phyloP scores from a whole-genome alignment of 305 asterid species.

The Fraxinus platypoda region DNA sequence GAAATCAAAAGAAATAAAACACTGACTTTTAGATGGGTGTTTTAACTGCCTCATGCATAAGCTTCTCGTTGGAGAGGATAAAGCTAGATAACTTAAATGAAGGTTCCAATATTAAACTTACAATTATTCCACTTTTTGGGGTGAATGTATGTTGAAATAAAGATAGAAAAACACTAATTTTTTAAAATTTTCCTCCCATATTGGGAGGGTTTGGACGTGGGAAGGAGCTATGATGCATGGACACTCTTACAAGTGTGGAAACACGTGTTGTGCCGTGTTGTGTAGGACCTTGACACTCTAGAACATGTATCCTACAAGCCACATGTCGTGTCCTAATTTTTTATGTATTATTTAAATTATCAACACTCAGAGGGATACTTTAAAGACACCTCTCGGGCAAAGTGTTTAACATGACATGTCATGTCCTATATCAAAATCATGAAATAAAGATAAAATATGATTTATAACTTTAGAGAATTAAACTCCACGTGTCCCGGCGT shows the following conservation, averaged over 20 bases:
- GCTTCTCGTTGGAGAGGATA: constrained; percentile 15
- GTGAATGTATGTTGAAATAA: not conserved
- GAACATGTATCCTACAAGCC: not conserved
- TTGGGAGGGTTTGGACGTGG: not conserved
- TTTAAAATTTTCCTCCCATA: not conserved
- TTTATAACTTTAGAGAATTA: not conserved
- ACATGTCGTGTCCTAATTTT: not conserved
- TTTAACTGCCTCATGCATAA: not conserved
- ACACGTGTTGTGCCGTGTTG: not conserved
- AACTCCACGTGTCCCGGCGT: not conserved
- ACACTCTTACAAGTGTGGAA: not conserved
- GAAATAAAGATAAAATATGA: not conserved
- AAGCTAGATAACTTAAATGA: not conserved
- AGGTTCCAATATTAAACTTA: not conserved
- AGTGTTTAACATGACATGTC: not conserved
- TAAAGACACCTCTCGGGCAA: not conserved
- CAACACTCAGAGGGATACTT: not conserved
- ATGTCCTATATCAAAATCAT: not conserved
- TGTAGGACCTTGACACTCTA: not conserved
- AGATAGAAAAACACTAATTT: not conserved
- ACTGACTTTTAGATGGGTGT: not conserved
- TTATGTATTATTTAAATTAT: not conserved
- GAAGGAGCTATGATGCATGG: not conserved
- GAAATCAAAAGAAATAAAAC: not conserved
- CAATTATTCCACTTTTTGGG: not conserved